A percentile compares a stretch with the other conserved stretches of the same genome.
Evolutionary conservation across 2,329 filamentous ascomycete species (phyloP).

Genomic region (Dactylella cylindrospora): DNA sequence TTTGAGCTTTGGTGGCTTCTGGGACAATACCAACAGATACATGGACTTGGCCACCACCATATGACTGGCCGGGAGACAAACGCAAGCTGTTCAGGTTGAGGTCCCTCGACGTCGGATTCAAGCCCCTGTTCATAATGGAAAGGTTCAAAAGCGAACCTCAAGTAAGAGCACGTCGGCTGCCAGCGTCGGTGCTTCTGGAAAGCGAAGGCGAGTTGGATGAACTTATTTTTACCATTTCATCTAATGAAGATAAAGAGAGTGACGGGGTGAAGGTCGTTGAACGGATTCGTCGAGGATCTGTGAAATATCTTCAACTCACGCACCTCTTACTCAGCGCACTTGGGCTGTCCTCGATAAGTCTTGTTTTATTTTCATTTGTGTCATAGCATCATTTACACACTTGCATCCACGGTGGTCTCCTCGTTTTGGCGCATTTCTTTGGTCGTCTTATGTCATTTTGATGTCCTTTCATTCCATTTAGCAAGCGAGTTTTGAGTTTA

Average conservation of each 20-base stretch:
- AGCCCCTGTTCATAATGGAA: constrained; percentile 34
- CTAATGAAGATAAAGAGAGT: constrained; percentile 35
- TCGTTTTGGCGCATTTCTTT: constrained; percentile 43
- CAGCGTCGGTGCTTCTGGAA: constrained; percentile 44
- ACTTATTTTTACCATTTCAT: constrained; percentile 45
- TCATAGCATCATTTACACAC: constrained; percentile 21
- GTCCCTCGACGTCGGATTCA: constrained; percentile 42
- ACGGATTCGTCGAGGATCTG: not conserved
- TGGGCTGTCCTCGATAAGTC: constrained; percentile 38
- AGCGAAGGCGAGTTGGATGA: constrained; percentile 45
- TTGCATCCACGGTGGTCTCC: constrained; percentile 44
- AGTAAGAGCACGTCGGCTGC: constrained; percentile 35
- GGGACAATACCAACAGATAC: constrained; percentile 58
- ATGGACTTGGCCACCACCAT: constrained; percentile 43
- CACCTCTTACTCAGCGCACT: constrained; percentile 42
- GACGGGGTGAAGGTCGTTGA: constrained; percentile 9
- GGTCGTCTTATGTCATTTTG: constrained; percentile 42
- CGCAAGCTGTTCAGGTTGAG: constrained; percentile 38
- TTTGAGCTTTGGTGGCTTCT: constrained; percentile 75
- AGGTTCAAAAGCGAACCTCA: constrained; percentile 40
- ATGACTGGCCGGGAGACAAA: constrained; percentile 43
- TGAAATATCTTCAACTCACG: not conserved
- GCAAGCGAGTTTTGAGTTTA: constrained; percentile 44
- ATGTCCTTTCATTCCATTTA: constrained; percentile 25
- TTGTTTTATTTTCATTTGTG: constrained; percentile 15